Evolutionary conservation across 129 eudicot genomes (phyloP), one percentile per base, ranked within the genome.

Genomic region (Tanacetum coccineum): DNA sequence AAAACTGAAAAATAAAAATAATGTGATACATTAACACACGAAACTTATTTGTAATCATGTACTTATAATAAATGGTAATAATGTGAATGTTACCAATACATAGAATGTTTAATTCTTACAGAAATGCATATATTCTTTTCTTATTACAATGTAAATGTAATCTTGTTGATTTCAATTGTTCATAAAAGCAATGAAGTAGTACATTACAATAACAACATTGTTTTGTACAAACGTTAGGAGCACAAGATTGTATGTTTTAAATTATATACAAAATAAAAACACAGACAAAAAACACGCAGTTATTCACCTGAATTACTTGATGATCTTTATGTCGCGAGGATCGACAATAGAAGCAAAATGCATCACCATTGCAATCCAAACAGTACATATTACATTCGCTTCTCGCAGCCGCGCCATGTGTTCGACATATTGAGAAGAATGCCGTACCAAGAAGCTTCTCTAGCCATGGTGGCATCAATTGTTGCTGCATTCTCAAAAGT

Each of bases 371-470:
- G 79, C 98, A 93, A 56, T 93, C 98, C 60, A 93, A 58, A 59
- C 98, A 93, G 61, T 62, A 93, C 98, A 93, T 93, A 26, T 93
- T 93, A 64, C 98, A 86, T 72, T 93, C 98, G 60, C 98, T 88
- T 73, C 95, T 60, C 18, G 98, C 92, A 19, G 95, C 96, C 22
- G 82, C 95, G 4, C 86, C 80, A 67, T 93, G 98, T 1, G 81
- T 86, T 67, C 83, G 76, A 79, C 98, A 93, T 21, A 82, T 72
- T 18, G 76, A 68, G 81, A 93, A 93, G 71, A 93, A 93, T 20
- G 83, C 59, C 0, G 92, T 79, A 47, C 68, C 80, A 6, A 93
- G 68, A 64, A 93, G 76, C 53, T 80, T 90, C 25, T 88, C 98
- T 6, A 93, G 82, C 96, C 98, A 93, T 20, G 96, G 89, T 28